Evolutionary conservation across 257 asterid species (phyloP), one percentile per base, ranked within the genome.

Genomic region (Nicotiana noctiflora): DNA sequence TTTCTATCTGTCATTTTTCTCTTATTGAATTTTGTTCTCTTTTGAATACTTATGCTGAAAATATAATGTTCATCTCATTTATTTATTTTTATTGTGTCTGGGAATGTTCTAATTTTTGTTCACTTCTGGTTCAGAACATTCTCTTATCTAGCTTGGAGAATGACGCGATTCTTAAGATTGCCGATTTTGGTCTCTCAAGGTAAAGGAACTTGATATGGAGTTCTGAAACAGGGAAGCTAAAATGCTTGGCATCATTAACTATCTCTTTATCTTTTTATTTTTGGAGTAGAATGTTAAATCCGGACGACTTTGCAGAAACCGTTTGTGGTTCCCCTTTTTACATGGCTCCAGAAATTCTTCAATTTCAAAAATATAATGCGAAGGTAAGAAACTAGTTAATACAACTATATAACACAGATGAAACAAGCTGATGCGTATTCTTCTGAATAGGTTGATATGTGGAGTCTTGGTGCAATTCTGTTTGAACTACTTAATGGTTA

Each of bases 131-230:
- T 65, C 86, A 88, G 90, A 90, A 90, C 84, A 86, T 90, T 82
- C 92, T 90, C 76, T 77, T 90, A 53, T 80, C 87, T 72, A 67
- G 84, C 82, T 77, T 79, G 29, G 90, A 75, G 14, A 63, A 76
- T 63, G 83, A 87, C 70, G 86, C 89, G 8, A 61, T 88, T 76
- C 87, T 88, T 31, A 90, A 90, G 84, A 87, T 90, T 84, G 87
- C 92, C 31, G 93, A 90, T 86, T 88, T 90, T 86, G 91, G 93
- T 75, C 88, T 88, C 79, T 87, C 92, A 63, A 86, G 93, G 92
- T 90, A 88, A 51, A 75, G 59, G 25, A 44, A 34, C 21, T 34
- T 44, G 10, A 53, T 34, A 25, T 46, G 70, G 59, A 57, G 34
- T 60, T 12, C 27, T 34, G 23, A 59, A n/a, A 59, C 70, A 62